These are phyloP conservation scores for Pisolithus marmoratus DNA, from an alignment of 768 basidiomycete species.

Conservation along the genomic window DNA sequence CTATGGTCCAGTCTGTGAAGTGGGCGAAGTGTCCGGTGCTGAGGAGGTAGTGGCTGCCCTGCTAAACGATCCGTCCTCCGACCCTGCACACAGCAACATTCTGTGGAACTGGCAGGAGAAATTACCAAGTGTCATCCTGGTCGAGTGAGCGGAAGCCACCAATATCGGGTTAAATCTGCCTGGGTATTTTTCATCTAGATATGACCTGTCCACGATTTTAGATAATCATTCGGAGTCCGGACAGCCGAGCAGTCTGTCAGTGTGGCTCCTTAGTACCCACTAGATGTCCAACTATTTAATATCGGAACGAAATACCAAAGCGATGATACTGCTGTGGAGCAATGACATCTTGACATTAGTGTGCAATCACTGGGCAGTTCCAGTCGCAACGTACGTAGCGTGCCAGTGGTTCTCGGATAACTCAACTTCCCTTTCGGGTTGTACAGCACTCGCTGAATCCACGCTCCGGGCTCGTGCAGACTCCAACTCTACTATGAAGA, in stretches of 20 bases:
- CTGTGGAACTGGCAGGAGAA: slow-evolving; percentile 48
- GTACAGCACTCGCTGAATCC: too few relatives aligned
- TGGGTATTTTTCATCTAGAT: slow-evolving; percentile 5
- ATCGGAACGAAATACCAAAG: slow-evolving; percentile 10
- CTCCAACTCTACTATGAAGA: too few relatives aligned
- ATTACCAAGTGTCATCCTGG: slow-evolving; percentile 15
- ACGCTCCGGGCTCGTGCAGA: too few relatives aligned
- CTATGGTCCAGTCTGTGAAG: slow-evolving; percentile 45
- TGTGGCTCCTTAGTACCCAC: slow-evolving; percentile 54
- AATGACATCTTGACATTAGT: slow-evolving; percentile 64
- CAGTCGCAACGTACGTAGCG: too few relatives aligned
- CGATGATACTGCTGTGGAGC: slow-evolving; percentile 20
- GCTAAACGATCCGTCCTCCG: slow-evolving; percentile 65
- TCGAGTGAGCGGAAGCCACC: slow-evolving; percentile 18
- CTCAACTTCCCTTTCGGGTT: too few relatives aligned
- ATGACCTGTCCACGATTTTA: slow-evolving; percentile 18
- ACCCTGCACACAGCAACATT: slow-evolving; percentile 34
- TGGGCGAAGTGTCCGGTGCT: slow-evolving; percentile 49
- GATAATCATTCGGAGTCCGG: slow-evolving; percentile 2
- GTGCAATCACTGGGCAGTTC: too few relatives aligned
- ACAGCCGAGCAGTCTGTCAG: slow-evolving; percentile 40
- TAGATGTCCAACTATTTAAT: slow-evolving; percentile 43
- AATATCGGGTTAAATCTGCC: not conserved
- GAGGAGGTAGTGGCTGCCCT: slow-evolving; percentile 63
- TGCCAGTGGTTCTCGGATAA: too few relatives aligned